Conservation (phyloP, 2,329 filamentous ascomycete genomes). For the Daldinia eschscholtzii region DNA sequence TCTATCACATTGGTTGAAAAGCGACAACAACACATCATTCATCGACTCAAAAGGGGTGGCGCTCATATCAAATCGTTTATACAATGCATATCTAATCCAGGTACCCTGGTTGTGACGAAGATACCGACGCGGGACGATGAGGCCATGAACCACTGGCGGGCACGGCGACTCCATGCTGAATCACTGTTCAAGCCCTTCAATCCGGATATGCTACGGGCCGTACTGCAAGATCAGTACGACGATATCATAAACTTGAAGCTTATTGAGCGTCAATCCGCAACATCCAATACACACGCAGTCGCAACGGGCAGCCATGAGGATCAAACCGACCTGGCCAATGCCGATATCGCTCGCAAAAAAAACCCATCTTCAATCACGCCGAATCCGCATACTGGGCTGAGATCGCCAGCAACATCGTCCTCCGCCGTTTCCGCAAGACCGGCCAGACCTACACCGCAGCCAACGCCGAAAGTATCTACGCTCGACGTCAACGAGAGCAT, state of each 20-base stretch:
- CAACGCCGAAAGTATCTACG: not conserved
- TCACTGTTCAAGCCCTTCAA: conserved; percentile 35
- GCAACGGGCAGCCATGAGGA: not conserved
- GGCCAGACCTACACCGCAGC: not conserved
- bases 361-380: not conserved
- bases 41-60: not conserved
- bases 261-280: conserved; percentile 11
- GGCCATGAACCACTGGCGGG: conserved; percentile 13
- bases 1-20: not conserved
- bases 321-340: not conserved
- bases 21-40: not conserved
- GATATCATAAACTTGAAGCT: conserved; percentile 29
- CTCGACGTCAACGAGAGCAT: not conserved
- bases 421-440: not conserved
- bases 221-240: conserved; percentile 35
- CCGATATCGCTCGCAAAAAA: not conserved
- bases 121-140: not conserved
- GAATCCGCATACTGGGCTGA: not conserved
- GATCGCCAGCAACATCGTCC: not conserved
- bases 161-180: conserved; percentile 23
- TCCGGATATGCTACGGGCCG: conserved; percentile 31
- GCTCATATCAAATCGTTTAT: not conserved
- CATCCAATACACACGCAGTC: not conserved
- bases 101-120: not conserved
- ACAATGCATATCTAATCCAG: not conserved